Evolutionary conservation across 2,329 filamentous ascomycete genomes (phyloP).

Genomic region (Trichoderma simmonsii): DNA sequence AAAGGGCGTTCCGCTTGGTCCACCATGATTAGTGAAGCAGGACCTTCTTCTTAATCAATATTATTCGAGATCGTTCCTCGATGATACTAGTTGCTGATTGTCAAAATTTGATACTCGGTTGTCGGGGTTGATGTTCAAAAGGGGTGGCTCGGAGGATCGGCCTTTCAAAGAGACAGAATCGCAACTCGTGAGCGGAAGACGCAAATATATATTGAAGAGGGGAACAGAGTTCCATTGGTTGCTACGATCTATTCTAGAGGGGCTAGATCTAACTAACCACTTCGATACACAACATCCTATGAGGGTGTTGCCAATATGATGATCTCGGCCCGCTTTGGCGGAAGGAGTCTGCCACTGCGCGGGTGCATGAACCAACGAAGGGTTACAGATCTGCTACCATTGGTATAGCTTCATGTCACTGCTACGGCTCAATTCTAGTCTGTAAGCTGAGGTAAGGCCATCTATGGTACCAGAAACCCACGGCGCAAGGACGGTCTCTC

Average conservation of each 20-base stretch:
- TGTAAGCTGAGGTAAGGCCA: not conserved
- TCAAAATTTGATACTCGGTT: not conserved
- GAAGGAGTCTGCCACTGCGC: not conserved
- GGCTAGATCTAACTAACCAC: not conserved
- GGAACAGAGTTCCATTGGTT: not conserved
- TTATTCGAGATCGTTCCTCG: not conserved
- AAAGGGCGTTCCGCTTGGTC: not conserved
- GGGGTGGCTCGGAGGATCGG: not conserved
- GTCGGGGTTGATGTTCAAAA: not conserved
- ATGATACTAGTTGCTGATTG: not conserved
- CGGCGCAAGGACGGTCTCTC: not conserved
- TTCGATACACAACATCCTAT: not conserved
- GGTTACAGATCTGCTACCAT: not conserved
- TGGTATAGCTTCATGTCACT: not conserved
- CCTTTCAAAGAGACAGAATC: not conserved
- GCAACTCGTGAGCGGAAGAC: not conserved
- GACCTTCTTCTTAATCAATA: not conserved
- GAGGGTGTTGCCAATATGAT: not conserved
- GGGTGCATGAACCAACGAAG: too few species aligned
- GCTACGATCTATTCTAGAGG: not conserved
- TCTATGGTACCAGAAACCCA: not conserved
- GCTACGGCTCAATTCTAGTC: not conserved
- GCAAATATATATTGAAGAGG: not conserved
- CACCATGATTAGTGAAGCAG: not conserved
- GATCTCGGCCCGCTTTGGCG: not conserved